Base-by-base conservation (phyloP, 106 monocot species). In the Dendrobium catenatum region DNA sequence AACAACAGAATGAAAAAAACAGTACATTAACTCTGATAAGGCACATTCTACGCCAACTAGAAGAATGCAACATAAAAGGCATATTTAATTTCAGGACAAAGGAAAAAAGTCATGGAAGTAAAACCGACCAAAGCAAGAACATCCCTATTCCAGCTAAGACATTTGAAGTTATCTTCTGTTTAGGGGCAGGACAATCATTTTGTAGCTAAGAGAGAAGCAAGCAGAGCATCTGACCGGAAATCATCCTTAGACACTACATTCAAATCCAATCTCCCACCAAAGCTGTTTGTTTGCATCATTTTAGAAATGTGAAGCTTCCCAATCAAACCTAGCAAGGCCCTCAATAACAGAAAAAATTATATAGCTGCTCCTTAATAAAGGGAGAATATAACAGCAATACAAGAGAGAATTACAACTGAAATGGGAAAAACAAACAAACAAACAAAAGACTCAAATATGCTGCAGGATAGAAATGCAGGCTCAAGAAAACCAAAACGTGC, bases 141-240 rank as follows among this genome's bases (percentile, higher is more conserved):
- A 37, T 37, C 37, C 37, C 37, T 37, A 37, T 37, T 37, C 37
- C 37, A 37, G 37, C 6, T 66, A 66, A 66, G 24, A 66, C 26
- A 66, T 24, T 66, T 66, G 9, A 66, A 6, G 64, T 26, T 8
- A 13, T 4, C 37, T 16, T 33, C 27, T 70, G 6, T 31, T 70
- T 27, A 37, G 70, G 31, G 2, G 4, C 8, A 11, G 4, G 70
- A 31, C n/a, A 70, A 33, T 70, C 11, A 70, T 11, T 31, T 70
- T 70, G 64, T 66, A 66, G 33, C 70, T 70, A 74, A 74, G 17
- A 74, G 5, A 74, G 42, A 74, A 42, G 40, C 74, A 74, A 74
- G 41, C 37, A 72, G 72, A 43, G 41, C 18, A 74, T 6, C 43
- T 51, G 48, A 49, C 76, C 5, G 27, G 6, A 74, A 44, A 42